A percentile compares a stretch with the other conserved stretches of the same genome.
phyloP scores from a whole-genome alignment of 75 land plant species.

The Chamaecyparis obtusa region DNA sequence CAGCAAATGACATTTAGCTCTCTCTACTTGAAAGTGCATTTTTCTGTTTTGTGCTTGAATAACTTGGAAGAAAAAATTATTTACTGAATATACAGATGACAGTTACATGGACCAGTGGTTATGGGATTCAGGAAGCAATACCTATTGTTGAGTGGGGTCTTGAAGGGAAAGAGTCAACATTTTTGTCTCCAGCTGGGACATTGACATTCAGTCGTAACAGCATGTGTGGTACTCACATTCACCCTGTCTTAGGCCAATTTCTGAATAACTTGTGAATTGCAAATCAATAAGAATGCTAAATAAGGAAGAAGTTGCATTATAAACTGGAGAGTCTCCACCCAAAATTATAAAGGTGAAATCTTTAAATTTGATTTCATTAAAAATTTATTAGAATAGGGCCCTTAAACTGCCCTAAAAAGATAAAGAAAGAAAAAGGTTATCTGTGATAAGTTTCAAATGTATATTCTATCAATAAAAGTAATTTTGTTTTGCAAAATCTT shows the following conservation, averaged over 20 bases:
- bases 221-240: slow-evolving; percentile 74
- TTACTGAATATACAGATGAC: slow-evolving; percentile 29
- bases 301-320: neutral
- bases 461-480: neutral
- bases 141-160: slow-evolving; percentile 82
- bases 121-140: slow-evolving; percentile 33
- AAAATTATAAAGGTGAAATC: neutral
- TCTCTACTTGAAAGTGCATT: neutral
- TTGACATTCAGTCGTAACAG: slow-evolving; percentile 59
- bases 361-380: neutral
- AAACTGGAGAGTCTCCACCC: neutral
- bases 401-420: neutral
- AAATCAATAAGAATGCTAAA: neutral
- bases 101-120: slow-evolving; percentile 64
- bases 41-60: neutral
- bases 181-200: slow-evolving; percentile 67
- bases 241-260: neutral
- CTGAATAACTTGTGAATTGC: neutral
- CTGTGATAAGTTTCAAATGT: neutral
- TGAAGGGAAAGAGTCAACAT: slow-evolving; percentile 14
- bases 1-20: neutral
- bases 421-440: too few species aligned
- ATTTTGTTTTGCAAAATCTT: neutral
- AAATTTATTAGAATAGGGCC: neutral
- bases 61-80: neutral